Conservation (phyloP, 1,139 yeast species). For the Candida sojae region DNA sequence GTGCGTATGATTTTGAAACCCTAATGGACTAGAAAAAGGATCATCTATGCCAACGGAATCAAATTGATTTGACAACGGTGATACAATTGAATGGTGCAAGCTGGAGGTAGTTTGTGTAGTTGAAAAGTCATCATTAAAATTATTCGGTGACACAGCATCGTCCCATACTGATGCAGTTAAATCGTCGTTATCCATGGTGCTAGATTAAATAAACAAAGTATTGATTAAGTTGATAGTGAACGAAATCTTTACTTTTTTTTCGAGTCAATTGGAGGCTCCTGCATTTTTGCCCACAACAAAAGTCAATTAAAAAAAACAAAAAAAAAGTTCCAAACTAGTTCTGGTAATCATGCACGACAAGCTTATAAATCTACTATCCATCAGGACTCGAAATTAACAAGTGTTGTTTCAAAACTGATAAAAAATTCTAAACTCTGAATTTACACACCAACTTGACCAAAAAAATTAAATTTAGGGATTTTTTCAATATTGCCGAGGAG, state of each 20-base stretch:
- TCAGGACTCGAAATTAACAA: too few species aligned
- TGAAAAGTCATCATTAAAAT: slow-evolving; percentile 4
- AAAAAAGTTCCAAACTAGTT: too few species aligned
- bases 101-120: slow-evolving; percentile 12
- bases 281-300: neutral
- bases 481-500: neutral
- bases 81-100: slow-evolving; percentile 17
- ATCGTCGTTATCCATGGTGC: slow-evolving; percentile 33
- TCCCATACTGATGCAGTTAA: slow-evolving; percentile 42
- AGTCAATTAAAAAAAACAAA: neutral
- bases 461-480: neutral
- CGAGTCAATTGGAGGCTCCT: too few species aligned
- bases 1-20: slow-evolving; percentile 13
- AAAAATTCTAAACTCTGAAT: neutral
- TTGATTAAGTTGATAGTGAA: neutral
- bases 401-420: too few species aligned
- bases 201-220: neutral
- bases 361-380: too few species aligned
- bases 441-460: neutral
- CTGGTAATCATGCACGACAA: too few species aligned
- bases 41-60: slow-evolving; percentile 23
- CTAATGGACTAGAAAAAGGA: slow-evolving; percentile 17
- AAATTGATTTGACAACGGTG: slow-evolving; percentile 28
- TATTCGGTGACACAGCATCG: slow-evolving; percentile 29
- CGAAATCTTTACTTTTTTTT: neutral